phyloP scores from a whole-genome alignment of 177 flowering plant species.

The Vitis hybrid region DNA sequence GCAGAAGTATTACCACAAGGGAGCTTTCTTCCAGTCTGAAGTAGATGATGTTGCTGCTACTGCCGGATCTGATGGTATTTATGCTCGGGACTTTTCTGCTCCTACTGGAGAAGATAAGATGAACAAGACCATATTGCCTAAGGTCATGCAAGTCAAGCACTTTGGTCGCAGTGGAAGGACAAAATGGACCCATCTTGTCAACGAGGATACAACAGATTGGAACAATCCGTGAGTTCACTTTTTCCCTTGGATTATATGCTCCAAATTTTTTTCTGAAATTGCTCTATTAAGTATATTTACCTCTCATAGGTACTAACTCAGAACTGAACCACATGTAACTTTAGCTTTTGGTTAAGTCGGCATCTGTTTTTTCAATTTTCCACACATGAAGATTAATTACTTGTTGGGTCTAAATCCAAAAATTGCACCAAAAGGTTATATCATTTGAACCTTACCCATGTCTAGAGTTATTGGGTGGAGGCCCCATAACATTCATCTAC shows the following conservation, averaged over 20 bases:
- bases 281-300: no score
- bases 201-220: slow-evolving; percentile 96
- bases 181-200: slow-evolving; percentile 96
- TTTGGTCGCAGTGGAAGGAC: slow-evolving; percentile 98
- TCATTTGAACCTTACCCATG: no score
- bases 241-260: neutral
- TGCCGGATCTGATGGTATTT: slow-evolving; percentile 53
- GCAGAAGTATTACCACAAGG: slow-evolving; percentile 97
- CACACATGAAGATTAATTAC: no score
- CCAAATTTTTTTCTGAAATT: neutral
- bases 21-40: slow-evolving; percentile 85
- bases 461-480: no score
- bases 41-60: slow-evolving; percentile 60
- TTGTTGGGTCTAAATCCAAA: no score
- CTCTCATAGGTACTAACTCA: neutral
- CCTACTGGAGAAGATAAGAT: slow-evolving; percentile 95
- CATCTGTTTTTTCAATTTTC: no score
- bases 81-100: slow-evolving; percentile 74
- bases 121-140: slow-evolving; percentile 84
- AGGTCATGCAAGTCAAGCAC: slow-evolving; percentile 97
- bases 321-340: neutral
- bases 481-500: no score
- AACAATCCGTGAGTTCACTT: slow-evolving; percentile 74
- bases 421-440: no score
- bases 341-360: neutral